Evolutionary conservation across 495 filamentous ascomycete genomes (phyloP).

Genomic region (Penicillium psychrofluorescens): DNA sequence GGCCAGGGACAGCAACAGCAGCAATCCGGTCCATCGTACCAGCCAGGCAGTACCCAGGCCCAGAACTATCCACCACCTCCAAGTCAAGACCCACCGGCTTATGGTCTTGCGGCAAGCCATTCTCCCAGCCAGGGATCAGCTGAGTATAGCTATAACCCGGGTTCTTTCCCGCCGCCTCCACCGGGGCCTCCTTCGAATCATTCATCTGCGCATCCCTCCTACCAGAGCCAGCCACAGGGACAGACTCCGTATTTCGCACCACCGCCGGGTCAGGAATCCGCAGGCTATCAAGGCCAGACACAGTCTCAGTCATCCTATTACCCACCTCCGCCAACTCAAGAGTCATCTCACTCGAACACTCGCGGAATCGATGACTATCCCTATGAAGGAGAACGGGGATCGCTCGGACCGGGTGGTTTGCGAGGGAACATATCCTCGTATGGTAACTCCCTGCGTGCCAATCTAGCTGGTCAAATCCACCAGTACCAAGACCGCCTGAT

Average conservation of each 20-base stretch:
- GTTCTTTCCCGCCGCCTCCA: constrained; percentile 41
- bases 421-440: constrained; percentile 30
- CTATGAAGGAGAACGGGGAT: constrained; percentile 26
- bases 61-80: not conserved
- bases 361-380: constrained; percentile 34
- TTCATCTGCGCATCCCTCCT: not conserved
- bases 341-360: constrained; percentile 20
- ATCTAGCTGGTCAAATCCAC: constrained; percentile 41
- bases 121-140: constrained; percentile 4
- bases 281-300: constrained; percentile 3
- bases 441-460: constrained; percentile 30
- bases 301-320: constrained; percentile 23
- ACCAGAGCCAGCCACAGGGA: constrained; percentile 6
- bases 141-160: constrained; percentile 30
- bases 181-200: constrained; percentile 20
- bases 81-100: not conserved
- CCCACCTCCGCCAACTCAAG: constrained; percentile 35
- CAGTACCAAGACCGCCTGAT: constrained; percentile 38
- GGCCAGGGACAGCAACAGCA: constrained; percentile 12
- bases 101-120: not conserved
- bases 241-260: constrained; percentile 13
- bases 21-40: constrained; percentile 10
- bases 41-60: not conserved
- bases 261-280: constrained; percentile 11
- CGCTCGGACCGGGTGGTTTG: constrained; percentile 22